Percentiles rank a stretch among this genome's conserved stretches.
Evolutionary conservation across 495 filamentous ascomycete species (phyloP).

Genomic region (Annulohypoxylon moriforme): DNA sequence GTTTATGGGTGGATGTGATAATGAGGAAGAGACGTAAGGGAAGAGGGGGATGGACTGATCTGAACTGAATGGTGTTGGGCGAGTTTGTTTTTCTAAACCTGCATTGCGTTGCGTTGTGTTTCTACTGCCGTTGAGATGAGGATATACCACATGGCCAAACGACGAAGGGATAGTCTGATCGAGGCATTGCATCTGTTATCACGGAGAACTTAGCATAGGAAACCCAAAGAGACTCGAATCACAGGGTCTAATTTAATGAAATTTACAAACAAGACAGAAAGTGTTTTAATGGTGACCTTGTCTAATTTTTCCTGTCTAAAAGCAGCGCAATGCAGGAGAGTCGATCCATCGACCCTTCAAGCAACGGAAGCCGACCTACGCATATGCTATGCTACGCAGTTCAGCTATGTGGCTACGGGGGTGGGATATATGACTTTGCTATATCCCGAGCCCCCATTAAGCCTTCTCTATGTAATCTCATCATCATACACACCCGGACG

Average conservation of each 20-base stretch:
- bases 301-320: conserved; percentile 38
- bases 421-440: background rate
- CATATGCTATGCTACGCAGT: conserved; percentile 27
- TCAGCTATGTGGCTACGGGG: conserved; percentile 14
- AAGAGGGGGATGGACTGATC: background rate
- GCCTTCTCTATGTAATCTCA: conserved; percentile 11
- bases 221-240: background rate
- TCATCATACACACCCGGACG: background rate
- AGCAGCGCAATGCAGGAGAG: conserved; percentile 18
- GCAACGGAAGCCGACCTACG: conserved; percentile 17
- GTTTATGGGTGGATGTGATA: background rate
- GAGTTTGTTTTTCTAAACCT: conserved; percentile 2
- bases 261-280: background rate
- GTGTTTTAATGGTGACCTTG: conserved; percentile 10
- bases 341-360: conserved; percentile 10
- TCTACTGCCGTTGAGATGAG: background rate
- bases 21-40: background rate
- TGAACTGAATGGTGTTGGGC: conserved; percentile 1
- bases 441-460: background rate
- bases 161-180: background rate
- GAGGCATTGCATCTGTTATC: background rate
- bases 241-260: background rate
- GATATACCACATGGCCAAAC: conserved; percentile 23
- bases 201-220: background rate
- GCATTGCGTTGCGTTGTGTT: conserved; percentile 30